phyloP scores from a whole-genome alignment of 345 rosid species.

The Acer yangbiense region DNA sequence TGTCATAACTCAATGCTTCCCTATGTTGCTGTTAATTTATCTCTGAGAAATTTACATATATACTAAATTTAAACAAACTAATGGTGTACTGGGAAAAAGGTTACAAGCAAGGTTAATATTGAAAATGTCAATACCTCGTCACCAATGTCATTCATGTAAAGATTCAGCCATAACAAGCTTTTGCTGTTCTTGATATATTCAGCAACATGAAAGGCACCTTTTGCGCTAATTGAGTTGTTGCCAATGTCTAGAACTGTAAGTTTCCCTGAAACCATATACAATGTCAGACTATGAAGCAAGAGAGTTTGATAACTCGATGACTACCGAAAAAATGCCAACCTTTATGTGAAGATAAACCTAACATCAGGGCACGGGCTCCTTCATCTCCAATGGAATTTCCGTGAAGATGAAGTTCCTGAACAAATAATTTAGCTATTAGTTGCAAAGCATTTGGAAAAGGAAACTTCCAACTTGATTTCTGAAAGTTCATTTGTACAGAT shows the following conservation, averaged over 20 bases:
- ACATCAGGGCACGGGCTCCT: slow-evolving; percentile 80
- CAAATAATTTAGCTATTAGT: slow-evolving; percentile 14
- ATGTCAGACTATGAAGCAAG: slow-evolving; percentile 21
- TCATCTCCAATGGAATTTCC: slow-evolving; percentile 97
- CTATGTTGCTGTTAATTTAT: background rate
- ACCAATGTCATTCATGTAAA: slow-evolving; percentile 96
- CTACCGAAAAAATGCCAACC: slow-evolving; percentile 44
- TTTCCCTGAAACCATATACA: slow-evolving; percentile 52
- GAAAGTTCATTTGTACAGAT: background rate
- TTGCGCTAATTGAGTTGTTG: slow-evolving; percentile 82
- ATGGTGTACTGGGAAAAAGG: background rate
- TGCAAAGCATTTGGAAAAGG: background rate
- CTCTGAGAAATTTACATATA: slow-evolving; percentile 2
- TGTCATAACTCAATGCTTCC: background rate
- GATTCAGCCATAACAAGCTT: slow-evolving; percentile 89
- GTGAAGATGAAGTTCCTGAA: slow-evolving; percentile 92
- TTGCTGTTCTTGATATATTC: slow-evolving; percentile 87
- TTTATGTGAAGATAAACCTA: slow-evolving; percentile 83
- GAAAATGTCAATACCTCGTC: slow-evolving; percentile 65
- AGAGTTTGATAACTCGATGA: background rate
- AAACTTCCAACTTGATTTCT: background rate
- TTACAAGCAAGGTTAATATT: slow-evolving; percentile 4
- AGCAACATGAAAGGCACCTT: slow-evolving; percentile 82
- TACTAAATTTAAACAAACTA: background rate
- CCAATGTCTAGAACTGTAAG: slow-evolving; percentile 79